Evolutionary conservation across 441 rosid species (phyloP), one percentile per base, ranked within the genome.

Genomic region (Arabidopsis hybrid): DNA sequence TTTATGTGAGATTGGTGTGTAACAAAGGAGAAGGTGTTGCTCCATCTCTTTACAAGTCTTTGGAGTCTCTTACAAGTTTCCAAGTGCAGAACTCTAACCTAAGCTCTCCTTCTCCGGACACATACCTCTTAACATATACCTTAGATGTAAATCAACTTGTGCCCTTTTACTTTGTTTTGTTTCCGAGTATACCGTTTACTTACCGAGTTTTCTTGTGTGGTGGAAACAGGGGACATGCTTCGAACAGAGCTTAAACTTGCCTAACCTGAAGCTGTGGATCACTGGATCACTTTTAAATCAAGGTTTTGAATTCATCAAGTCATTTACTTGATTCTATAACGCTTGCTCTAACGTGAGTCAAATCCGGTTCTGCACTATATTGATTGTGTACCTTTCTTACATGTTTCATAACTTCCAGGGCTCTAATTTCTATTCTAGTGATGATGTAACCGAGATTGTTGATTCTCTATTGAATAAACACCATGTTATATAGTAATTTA

Each of bases 221-320:
- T 71, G 45, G 45, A 61, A 73, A 60, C 88, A 91, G 97, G 85
- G 82, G 55, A 85, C 78, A 79, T 84, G 85, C n/a, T 69, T 77
- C 14, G 91, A 81, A 53, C 87, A 62, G 77, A 70, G 71, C 63
- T 76, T 83, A 82, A 80, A 87, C 82, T 73, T 90, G 83, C 84
- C 92, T 46, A 90, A 81, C 79, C 68, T 91, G 81, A 90, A 83
- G 90, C 84, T 85, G 8, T 87, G 96, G 96, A 83, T 93, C 7
- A 80, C 89, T 4, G 91, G 85, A 52, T 90, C 96, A 49, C 87
- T 93, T 72, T 67, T 93, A 51, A 90, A 90, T 83, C 95, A 90
- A 80, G 97, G 96, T 69, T 91, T 90, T 67, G 91, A 93, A 74
- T 77, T 90, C 60, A 8, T 73, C 62, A 73, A 66, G 36, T 60